Evolutionary conservation across 2,329 filamentous ascomycete genomes (phyloP).

Genomic region (Cercospora beticola): DNA sequence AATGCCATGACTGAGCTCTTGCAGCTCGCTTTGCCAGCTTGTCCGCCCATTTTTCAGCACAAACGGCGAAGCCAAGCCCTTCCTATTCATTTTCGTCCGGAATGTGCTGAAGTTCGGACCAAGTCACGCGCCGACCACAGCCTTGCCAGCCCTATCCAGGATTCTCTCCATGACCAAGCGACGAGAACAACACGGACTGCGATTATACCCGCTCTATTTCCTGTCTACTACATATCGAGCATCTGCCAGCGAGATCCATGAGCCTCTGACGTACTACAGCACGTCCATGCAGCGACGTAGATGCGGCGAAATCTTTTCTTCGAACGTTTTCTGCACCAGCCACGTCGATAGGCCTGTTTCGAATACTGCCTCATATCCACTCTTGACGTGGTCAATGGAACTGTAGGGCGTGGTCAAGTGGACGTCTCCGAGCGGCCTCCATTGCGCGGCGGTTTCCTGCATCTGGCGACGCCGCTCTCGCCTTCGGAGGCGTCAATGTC

Average conservation of each 20-base stretch:
- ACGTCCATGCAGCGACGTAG: not conserved
- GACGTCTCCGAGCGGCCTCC: too few relatives aligned
- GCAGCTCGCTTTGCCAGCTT: constrained; percentile 11
- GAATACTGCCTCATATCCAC: not conserved
- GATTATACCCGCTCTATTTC: constrained; percentile 1
- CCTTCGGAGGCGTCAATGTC: too few relatives aligned
- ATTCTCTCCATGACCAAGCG: constrained; percentile 6
- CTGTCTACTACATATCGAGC: not conserved
- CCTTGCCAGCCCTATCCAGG: not conserved
- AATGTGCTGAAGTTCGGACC: not conserved
- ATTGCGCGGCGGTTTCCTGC: too few relatives aligned
- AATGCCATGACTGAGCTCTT: not conserved
- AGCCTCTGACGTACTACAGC: not conserved
- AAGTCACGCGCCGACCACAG: constrained; percentile 3
- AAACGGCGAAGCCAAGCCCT: constrained; percentile 7
- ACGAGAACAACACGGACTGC: constrained; percentile 7
- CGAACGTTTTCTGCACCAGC: not conserved
- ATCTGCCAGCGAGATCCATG: not conserved
- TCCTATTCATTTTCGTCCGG: constrained; percentile 11
- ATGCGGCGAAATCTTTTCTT: not conserved
- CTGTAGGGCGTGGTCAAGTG: not conserved
- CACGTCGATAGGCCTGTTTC: not conserved
- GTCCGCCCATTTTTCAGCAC: not conserved
- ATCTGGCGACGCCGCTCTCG: not conserved
- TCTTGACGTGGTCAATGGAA: not conserved